Conservation (phyloP, 1,284 basidiomycete species). For the Flammula alnicola region DNA sequence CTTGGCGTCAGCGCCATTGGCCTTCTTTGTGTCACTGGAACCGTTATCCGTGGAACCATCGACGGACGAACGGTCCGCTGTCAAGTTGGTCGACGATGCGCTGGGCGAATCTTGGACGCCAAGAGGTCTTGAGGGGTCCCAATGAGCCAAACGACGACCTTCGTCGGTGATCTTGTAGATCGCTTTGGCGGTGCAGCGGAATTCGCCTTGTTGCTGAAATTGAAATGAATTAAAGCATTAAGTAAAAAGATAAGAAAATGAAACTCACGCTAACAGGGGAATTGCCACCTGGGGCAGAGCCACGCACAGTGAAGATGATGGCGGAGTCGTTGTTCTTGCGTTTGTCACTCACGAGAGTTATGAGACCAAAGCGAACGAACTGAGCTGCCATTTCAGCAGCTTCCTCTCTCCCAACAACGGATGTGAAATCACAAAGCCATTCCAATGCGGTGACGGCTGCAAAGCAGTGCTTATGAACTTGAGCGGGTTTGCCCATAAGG, state of each 20-base stretch:
- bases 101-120: conserved; percentile 61
- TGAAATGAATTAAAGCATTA: conserved; percentile 17
- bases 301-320: conserved; percentile 88
- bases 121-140: conserved; percentile 55
- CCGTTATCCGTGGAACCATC: conserved; percentile 41
- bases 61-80: conserved; percentile 50
- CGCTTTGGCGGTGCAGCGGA: conserved; percentile 92
- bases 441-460: conserved; percentile 86
- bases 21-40: conserved; percentile 41
- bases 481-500: conserved; percentile 50
- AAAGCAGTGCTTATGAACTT: conserved; percentile 81
- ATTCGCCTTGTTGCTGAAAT: conserved; percentile 85
- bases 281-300: conserved; percentile 74
- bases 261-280: conserved; percentile 72
- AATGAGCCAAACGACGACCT: conserved; percentile 83
- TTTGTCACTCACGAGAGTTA: conserved; percentile 86
- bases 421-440: conserved; percentile 98
- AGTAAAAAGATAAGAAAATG: conserved; percentile 8
- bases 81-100: conserved; percentile 66
- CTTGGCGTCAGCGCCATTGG: conserved; percentile 53
- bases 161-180: conserved; percentile 95
- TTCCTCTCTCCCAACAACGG: conserved; percentile 94
- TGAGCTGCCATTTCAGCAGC: conserved; percentile 97
- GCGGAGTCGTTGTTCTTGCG: conserved; percentile 87
- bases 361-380: conserved; percentile 94